Percentiles rank a stretch among this genome's conserved stretches.
Evolutionary conservation across 257 asterid species (phyloP).

Genomic region (Vinca minor): DNA sequence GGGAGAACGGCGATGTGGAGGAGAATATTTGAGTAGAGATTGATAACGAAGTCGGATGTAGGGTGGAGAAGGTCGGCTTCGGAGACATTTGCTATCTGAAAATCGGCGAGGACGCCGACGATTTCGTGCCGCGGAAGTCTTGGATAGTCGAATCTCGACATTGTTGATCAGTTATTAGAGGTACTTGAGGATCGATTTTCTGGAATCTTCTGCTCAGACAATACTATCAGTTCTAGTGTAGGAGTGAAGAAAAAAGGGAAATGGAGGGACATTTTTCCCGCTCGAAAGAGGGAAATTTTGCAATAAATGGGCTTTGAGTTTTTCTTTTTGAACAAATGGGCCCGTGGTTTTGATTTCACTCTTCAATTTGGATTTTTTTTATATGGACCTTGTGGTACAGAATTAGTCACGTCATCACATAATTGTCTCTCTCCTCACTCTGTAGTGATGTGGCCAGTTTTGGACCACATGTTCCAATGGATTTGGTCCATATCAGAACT

Average conservation of each 20-base stretch:
- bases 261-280: conserved; percentile 6
- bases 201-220: neutral
- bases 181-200: neutral
- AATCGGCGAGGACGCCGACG: conserved; percentile 33
- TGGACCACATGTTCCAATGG: too few relatives aligned
- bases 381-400: too few relatives aligned
- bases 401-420: too few relatives aligned
- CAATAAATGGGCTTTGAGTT: too few relatives aligned
- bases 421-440: too few relatives aligned
- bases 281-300: neutral
- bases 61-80: conserved; percentile 56
- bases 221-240: neutral
- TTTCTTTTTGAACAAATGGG: too few relatives aligned
- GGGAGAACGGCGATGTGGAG: conserved; percentile 38
- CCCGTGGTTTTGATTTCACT: too few relatives aligned
- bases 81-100: conserved; percentile 48
- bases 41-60: conserved; percentile 46
- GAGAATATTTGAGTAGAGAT: conserved; percentile 54
- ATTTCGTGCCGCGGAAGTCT: conserved; percentile 48
- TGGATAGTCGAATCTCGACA: conserved; percentile 68
- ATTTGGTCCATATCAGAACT: too few relatives aligned
- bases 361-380: too few relatives aligned
- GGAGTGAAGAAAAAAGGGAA: neutral
- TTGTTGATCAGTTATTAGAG: neutral
- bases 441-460: too few relatives aligned